Evolutionary conservation across 2,329 filamentous ascomycete species (phyloP).

Genomic region (Penicillium rolfsii): DNA sequence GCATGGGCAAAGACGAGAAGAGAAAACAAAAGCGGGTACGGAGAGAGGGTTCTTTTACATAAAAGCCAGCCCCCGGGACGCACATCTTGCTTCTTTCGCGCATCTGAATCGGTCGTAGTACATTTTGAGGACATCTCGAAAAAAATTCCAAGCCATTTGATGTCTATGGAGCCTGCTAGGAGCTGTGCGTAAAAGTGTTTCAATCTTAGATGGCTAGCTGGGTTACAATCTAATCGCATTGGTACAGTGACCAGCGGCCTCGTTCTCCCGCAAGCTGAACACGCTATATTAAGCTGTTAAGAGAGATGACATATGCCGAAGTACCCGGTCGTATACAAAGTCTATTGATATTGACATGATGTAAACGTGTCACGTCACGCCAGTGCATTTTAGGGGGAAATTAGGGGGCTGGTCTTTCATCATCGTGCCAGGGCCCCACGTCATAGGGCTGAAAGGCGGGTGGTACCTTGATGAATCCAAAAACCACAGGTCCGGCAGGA

Average conservation of each 20-base stretch:
- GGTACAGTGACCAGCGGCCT: neutral
- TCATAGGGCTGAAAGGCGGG: slow-evolving; percentile 30
- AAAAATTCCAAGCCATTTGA: neutral
- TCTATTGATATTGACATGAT: neutral
- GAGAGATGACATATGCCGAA: neutral
- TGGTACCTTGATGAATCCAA: neutral
- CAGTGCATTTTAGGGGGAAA: neutral
- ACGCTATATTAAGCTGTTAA: neutral
- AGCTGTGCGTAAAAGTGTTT: neutral
- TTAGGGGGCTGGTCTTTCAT: slow-evolving; percentile 1
- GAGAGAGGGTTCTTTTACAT: neutral
- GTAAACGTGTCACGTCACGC: neutral
- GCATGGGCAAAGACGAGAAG: neutral
- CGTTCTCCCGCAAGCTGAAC: neutral
- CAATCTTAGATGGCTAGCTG: neutral
- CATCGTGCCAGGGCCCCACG: slow-evolving; percentile 14
- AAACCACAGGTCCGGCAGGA: neutral
- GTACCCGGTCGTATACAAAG: neutral
- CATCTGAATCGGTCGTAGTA: too few relatives aligned
- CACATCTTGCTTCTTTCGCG: too few relatives aligned
- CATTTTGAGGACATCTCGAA: too few relatives aligned
- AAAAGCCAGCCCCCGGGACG: neutral
- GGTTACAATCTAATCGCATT: neutral
- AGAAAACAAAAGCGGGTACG: neutral
- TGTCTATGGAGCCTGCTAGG: neutral